These are phyloP conservation scores for Aureobasidium sp. DNA, from an alignment of 2,329 filamentous ascomycete genomes.

Conservation along the genomic window DNA sequence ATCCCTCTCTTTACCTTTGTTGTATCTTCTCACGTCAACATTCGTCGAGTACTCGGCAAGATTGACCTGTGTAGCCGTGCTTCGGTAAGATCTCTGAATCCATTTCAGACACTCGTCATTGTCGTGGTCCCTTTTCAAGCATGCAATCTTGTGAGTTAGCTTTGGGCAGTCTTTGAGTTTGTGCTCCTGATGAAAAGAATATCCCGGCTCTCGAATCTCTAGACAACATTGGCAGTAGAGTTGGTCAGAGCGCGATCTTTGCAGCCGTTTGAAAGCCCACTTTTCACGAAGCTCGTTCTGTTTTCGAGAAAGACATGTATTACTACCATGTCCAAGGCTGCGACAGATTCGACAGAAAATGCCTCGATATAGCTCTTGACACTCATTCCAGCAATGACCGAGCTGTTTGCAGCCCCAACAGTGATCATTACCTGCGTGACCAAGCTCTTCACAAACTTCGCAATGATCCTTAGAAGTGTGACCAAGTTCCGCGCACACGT, in stretches of 20 bases:
- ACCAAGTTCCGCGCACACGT: not conserved
- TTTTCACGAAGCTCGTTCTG: not conserved
- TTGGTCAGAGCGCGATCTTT: not conserved
- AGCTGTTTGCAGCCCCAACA: not conserved
- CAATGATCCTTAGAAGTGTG: not conserved
- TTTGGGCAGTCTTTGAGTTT: not conserved
- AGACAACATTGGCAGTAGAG: not conserved
- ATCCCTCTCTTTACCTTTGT: not conserved
- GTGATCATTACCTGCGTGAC: not conserved
- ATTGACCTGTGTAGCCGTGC: not conserved
- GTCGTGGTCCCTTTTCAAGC: not conserved
- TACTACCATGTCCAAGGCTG: not conserved
- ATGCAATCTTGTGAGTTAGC: not conserved
- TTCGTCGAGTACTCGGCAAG: not conserved
- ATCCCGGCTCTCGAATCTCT: not conserved
- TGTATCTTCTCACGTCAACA: not conserved
- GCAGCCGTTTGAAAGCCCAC: not conserved
- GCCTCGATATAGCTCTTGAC: not conserved
- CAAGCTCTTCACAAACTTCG: not conserved
- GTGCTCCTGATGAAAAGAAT: not conserved
- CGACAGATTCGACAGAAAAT: not conserved
- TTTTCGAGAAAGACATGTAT: not conserved
- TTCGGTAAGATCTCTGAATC: not conserved
- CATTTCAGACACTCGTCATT: not conserved
- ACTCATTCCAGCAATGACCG: not conserved